Evolutionary conservation across 1,139 yeast genomes (phyloP), one percentile per base, ranked within the genome.

Genomic region (Kurtzmaniella quercitrusa): DNA sequence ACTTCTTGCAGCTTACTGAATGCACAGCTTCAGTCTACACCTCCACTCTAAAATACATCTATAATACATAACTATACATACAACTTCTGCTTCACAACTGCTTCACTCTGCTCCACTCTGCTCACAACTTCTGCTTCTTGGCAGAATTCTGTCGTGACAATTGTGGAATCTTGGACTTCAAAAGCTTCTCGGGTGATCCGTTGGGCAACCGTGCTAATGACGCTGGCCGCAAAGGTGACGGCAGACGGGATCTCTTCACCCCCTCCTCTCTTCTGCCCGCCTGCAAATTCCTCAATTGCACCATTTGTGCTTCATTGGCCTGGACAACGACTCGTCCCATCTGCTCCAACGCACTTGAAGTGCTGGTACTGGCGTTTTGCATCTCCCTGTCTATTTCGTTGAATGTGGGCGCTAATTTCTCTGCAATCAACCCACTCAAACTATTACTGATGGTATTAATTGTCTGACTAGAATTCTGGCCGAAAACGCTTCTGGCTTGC

Each of bases 91-190:
- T n/a, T n/a, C n/a, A n/a, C n/a, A n/a, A n/a, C n/a, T n/a, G n/a
- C 33, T 27, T 12, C 10, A 27, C 15, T 27, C n/a, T 9, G 10
- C 17, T 31, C 12, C 18, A 31, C 14, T 31, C 3, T 14, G 3
- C 36, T 31, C 19, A 36, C 23, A 36, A 19, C 12, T 36, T 36
- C 16, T 36, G 24, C 27, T 36, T 36, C 24, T 21, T 36, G 16
- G 12, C n/a, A 17, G 24, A 36, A 19, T 36, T 36, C 15, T 36
- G 25, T 36, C 40, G 29, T 11, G 38, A 12, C 16, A 43, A 34
- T 29, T 40, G 43, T 5, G 45, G 45, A n/a, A 43, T 43, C 37
- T 38, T 43, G 18, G 45, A 40, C 19, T 41, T 38, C 38, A 37
- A 21, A 24, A 40, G 21, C 18, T 31, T 31, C 36, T 31, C 36